A percentile compares a stretch with the other conserved stretches of the same genome.
phyloP scores from a whole-genome alignment of 768 basidiomycete species.

The Mycena sanguinolenta region DNA sequence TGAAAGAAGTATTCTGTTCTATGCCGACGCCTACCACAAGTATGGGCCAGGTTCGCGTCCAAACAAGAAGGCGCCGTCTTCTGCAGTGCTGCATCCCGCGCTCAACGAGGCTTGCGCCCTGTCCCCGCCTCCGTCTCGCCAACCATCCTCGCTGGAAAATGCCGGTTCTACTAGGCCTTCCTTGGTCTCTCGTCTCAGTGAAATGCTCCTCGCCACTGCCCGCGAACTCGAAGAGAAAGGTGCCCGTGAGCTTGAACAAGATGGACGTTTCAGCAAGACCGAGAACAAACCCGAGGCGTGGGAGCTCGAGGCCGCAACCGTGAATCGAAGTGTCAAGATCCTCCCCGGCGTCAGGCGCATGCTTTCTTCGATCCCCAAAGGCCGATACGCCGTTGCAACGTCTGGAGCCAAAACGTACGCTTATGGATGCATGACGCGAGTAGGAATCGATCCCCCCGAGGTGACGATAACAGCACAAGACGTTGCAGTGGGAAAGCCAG shows the following conservation, averaged over 20 bases:
- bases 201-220: slow-evolving; percentile 49
- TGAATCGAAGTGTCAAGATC: slow-evolving; percentile 77
- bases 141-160: slow-evolving; percentile 52
- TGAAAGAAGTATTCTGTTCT: slow-evolving; percentile 75
- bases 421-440: slow-evolving; percentile 77
- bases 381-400: slow-evolving; percentile 80
- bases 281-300: slow-evolving; percentile 57
- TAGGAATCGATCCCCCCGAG: slow-evolving; percentile 74
- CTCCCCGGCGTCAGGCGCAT: slow-evolving; percentile 77
- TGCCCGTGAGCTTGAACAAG: slow-evolving; percentile 47
- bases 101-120: slow-evolving; percentile 49
- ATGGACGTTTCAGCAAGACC: slow-evolving; percentile 50
- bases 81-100: slow-evolving; percentile 57
- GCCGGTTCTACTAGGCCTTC: slow-evolving; percentile 59
- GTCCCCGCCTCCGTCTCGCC: slow-evolving; percentile 24
- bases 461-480: slow-evolving; percentile 84
- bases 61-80: slow-evolving; percentile 35
- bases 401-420: slow-evolving; percentile 82
- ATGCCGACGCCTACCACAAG: slow-evolving; percentile 69
- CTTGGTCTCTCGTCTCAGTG: slow-evolving; percentile 57
- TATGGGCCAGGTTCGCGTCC: slow-evolving; percentile 55
- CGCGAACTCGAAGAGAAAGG: slow-evolving; percentile 42
- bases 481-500: slow-evolving; percentile 69
- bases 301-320: slow-evolving; percentile 67
- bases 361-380: slow-evolving; percentile 75